Base-by-base conservation (phyloP, 2,329 filamentous ascomycete genomes). In the Trichophyton benhamiae region DNA sequence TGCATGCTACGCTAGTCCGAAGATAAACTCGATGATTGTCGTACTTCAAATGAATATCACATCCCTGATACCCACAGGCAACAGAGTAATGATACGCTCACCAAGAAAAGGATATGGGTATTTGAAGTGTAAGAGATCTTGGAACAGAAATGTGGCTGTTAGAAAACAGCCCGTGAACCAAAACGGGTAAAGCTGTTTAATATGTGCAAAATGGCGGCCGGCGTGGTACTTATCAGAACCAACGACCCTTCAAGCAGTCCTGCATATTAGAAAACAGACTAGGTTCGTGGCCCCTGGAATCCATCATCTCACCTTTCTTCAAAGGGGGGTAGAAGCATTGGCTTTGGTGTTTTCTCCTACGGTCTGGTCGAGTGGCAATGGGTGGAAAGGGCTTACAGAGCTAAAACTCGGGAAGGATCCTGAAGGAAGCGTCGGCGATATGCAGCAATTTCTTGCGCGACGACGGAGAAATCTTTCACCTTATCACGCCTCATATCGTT, bases 361-460 rank as follows among this genome's bases (percentile, higher is more conserved):
- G 22, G 27, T 53, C 22, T 53, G 49, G 13, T 30, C 22, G 49
- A n/a, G 27, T 30, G 49, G 48, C 6, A 30, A 53, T 53, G 27
- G 33, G 17, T 58, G 33, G 55, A 58, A 58, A 42, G 8, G 27
- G 33, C 55, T 61, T 77, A 78, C 73, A 78, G 70, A 66, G 75
- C 71, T 64, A 78, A 69, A 67, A 78, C 71, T 66, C 75, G 74
- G 61, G 76, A 75, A 59, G 72, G 70, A 66, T 78, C 76, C 68
- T 77, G 70, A 42, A 78, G 74, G 66, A 78, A 78, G 67, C 74
- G 75, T 71, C 77, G 77, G 74, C 78, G 77, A 70, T 80, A 80
- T 67, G 73, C 73, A 66, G 76, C 76, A 70, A 80, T 78, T 65
- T 78, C 77, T 61, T 71, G 68, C 59, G 78, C 78, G 67, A 80